phyloP scores from a whole-genome alignment of 305 asterid species.

The Fraxinus ornus region DNA sequence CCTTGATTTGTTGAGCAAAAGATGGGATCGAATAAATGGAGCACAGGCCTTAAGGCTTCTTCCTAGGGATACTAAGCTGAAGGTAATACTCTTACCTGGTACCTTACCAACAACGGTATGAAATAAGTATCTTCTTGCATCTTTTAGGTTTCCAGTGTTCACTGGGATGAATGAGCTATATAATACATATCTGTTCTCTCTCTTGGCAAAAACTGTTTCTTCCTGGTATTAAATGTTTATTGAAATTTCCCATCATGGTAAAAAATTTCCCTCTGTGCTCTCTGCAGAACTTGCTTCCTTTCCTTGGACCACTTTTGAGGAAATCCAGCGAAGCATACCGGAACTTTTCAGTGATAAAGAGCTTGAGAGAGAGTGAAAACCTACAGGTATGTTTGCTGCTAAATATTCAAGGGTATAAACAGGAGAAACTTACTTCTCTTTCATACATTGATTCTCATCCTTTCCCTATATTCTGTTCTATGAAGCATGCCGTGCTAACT shows the following conservation, averaged over 20 bases:
- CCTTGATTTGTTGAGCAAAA: constrained; percentile 80
- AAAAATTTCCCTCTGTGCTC: constrained; percentile 22
- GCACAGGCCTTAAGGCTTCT: constrained; percentile 90
- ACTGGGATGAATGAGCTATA: constrained; percentile 10
- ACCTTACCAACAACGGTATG: not conserved
- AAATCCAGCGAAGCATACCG: constrained; percentile 88
- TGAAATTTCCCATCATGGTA: not conserved
- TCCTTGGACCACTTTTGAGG: constrained; percentile 90
- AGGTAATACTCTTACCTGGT: constrained; percentile 48
- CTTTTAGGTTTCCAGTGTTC: constrained; percentile 1
- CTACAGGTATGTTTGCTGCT: constrained; percentile 61
- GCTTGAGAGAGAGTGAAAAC: constrained; percentile 89
- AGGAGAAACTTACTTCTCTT: constrained; percentile 9
- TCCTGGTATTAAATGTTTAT: not conserved
- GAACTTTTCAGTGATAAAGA: constrained; percentile 79
- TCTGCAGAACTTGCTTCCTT: constrained; percentile 88
- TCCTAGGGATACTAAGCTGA: constrained; percentile 90
- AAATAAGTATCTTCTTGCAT: constrained; percentile 6
- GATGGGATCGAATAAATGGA: constrained; percentile 97
- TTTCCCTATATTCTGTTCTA: not conserved
- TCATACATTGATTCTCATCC: not conserved
- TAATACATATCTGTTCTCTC: constrained; percentile 16
- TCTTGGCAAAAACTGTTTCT: not conserved
- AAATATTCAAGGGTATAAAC: constrained; percentile 2
- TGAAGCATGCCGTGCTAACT: not conserved